Evolutionary conservation across 768 basidiomycete genomes (phyloP).

Genomic region (Calocera cornea): DNA sequence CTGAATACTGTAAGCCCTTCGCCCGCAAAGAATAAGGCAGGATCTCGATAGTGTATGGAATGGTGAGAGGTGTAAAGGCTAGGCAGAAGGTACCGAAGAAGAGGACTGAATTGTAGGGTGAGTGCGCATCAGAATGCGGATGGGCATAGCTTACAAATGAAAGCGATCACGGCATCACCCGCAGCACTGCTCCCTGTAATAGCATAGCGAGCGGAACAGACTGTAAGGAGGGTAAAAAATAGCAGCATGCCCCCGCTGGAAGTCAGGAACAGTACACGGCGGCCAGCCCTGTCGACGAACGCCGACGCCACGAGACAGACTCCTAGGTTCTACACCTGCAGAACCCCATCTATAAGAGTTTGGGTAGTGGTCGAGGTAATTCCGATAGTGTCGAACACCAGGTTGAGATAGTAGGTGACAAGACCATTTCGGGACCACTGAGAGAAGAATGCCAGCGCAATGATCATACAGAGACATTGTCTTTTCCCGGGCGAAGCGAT

Average conservation of each 20-base stretch:
- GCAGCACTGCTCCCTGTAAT: constrained; percentile 16
- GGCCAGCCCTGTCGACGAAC: constrained; percentile 36
- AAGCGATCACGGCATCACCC: constrained; percentile 57
- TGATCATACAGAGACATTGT: constrained; percentile 40
- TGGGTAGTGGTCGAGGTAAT: constrained; percentile 28
- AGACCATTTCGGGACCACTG: constrained; percentile 40
- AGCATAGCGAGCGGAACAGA: constrained; percentile 34
- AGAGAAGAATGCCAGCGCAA: constrained; percentile 46
- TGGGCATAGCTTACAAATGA: constrained; percentile 72
- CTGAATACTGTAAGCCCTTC: constrained; percentile 75
- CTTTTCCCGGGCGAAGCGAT: constrained; percentile 40
- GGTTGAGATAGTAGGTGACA: constrained; percentile 51
- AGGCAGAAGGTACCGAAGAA: constrained; percentile 20
- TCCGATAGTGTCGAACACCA: constrained; percentile 39
- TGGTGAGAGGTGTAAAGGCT: constrained; percentile 75
- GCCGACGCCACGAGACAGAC: constrained; percentile 38
- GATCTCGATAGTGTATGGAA: constrained; percentile 81
- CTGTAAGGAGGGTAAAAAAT: constrained; percentile 40
- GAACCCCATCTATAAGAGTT: constrained; percentile 73
- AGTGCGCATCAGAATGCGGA: too few species aligned
- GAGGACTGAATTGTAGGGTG: not conserved
- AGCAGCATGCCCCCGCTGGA: constrained; percentile 40
- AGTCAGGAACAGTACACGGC: not conserved
- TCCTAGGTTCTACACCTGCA: constrained; percentile 41
- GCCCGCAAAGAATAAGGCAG: constrained; percentile 70